Evolutionary conservation across 768 basidiomycete genomes (phyloP), one percentile per base, ranked within the genome.

Genomic region (Termitomyces sp.): DNA sequence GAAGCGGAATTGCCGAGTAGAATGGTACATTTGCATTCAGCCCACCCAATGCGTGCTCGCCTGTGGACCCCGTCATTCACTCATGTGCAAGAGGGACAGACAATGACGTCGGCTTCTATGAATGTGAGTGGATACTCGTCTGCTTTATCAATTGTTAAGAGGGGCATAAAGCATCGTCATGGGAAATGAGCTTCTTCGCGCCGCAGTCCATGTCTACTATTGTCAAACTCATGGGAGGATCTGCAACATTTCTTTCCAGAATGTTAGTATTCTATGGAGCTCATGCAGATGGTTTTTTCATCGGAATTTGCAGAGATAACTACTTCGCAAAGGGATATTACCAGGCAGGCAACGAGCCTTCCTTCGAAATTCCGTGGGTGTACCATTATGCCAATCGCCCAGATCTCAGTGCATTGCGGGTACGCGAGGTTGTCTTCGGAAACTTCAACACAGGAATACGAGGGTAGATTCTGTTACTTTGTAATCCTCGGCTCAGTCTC

Each of bases 171-270:
- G 79, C 78, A 0, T 79, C 78, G 7, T 81, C 79, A 19, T 81
- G 78, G 78, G 78, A 81, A 57, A 76, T 76, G 70, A 78, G 75
- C 63, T 79, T 80, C 66, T 80, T 78, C 55, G 77, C 75, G 2
- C 78, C 79, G 3, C 78, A 81, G 53, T 78, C 78, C 6, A 78
- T 80, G 71, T 67, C 76, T 17, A 78, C 77, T 1, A 62, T 80
- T 33, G 65, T 81, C 33, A 60, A 60, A 15, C 70, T 80, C 4
- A 81, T 79, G 78, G 79, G 78, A 28, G 79, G 79, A 0, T 63
- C 69, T 9, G 67, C 57, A 1, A 75, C 73, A 0, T 81, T 78
- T 56, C 62, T 79, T 21, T 63, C 67, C 33, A 66, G 79, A 53
- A 64, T 77, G 78, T 79, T 53, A 51, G 73, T 62, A 9, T 21